phyloP scores from a whole-genome alignment of 2,329 filamentous ascomycete species.

The Microsporum ferrugineum region DNA sequence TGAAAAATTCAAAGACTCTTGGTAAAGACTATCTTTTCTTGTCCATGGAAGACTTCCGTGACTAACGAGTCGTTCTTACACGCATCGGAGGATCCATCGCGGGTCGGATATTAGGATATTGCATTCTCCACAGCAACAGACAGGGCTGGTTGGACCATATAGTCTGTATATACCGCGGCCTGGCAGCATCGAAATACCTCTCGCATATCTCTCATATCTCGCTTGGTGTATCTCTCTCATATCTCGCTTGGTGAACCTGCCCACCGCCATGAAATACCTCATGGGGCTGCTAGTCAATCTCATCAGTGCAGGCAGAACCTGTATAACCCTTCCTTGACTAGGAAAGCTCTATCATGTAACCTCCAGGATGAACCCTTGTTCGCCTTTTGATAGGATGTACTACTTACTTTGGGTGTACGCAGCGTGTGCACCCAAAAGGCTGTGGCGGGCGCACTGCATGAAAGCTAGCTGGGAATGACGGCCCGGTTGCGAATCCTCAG shows the following conservation, averaged over 20 bases:
- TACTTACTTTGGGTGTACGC: too few relatives aligned
- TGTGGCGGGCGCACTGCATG: neutral
- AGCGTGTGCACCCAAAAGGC: neutral
- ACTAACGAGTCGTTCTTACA: neutral
- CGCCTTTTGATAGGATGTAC: neutral
- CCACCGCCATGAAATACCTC: too few relatives aligned
- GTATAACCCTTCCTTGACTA: neutral
- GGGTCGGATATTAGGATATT: neutral
- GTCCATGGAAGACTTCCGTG: neutral
- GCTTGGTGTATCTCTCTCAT: too few relatives aligned
- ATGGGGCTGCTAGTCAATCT: too few relatives aligned
- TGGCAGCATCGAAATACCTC: neutral
- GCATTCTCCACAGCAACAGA: neutral
- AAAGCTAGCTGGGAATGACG: neutral
- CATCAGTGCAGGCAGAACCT: neutral
- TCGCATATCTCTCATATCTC: neutral
- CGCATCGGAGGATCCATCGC: neutral
- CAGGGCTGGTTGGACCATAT: neutral
- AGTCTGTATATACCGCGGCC: neutral
- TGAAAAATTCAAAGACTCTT: neutral
- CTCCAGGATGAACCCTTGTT: neutral
- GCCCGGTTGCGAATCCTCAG: neutral
- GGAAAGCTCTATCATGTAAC: neutral
- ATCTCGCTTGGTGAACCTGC: too few relatives aligned
- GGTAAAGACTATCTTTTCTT: neutral